Evolutionary conservation across 1,284 basidiomycete species (phyloP).

Genomic region (Chiua sp.): DNA sequence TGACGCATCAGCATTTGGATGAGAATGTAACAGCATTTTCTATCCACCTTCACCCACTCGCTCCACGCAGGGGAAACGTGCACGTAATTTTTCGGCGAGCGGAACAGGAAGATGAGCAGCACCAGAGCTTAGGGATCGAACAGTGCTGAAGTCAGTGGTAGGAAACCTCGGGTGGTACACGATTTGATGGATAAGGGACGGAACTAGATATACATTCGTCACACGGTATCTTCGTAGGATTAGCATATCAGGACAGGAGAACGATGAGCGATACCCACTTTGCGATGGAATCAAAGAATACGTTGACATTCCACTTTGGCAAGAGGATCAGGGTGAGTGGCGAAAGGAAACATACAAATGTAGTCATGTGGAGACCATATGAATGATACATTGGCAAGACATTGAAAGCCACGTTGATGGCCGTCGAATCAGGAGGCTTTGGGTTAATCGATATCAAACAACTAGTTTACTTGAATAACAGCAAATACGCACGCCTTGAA

Average conservation of each 20-base stretch:
- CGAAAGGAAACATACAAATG: constrained; percentile 52
- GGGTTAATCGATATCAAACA: neutral
- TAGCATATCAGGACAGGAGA: neutral
- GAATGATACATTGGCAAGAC: constrained; percentile 75
- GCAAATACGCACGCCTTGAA: constrained; percentile 18
- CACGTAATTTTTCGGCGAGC: constrained; percentile 48
- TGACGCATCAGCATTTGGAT: neutral
- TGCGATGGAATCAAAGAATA: constrained; percentile 46
- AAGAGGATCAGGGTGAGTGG: constrained; percentile 59
- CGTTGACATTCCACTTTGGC: constrained; percentile 62
- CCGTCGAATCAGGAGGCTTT: constrained; percentile 48
- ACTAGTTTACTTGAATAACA: neutral
- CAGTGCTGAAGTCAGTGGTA: constrained; percentile 58
- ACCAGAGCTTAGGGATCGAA: constrained; percentile 54
- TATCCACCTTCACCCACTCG: constrained; percentile 54
- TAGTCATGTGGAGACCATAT: constrained; percentile 62
- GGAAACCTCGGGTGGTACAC: constrained; percentile 57
- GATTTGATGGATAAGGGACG: constrained; percentile 70
- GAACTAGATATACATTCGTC: constrained; percentile 57
- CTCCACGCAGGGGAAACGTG: constrained; percentile 41
- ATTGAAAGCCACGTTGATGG: constrained; percentile 53
- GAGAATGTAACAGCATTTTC: neutral
- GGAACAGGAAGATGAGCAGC: constrained; percentile 71
- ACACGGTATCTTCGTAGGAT: constrained; percentile 53
- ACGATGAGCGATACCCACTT: constrained; percentile 40